Conservation (phyloP, 441 rosid genomes). For the Syzygium syzygioides region DNA sequence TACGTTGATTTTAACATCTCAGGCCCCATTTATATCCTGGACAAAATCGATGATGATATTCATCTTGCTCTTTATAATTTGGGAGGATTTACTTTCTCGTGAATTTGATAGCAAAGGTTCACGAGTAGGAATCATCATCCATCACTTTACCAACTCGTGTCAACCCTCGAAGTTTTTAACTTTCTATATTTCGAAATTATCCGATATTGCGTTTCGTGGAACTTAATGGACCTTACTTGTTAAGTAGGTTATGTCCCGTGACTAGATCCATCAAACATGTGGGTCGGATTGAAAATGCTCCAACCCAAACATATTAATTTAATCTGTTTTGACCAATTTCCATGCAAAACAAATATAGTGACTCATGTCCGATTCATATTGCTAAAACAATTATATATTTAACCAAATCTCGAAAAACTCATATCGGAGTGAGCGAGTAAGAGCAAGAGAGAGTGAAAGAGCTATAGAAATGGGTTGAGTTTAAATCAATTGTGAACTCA, state of each 20-base stretch:
- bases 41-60: background rate
- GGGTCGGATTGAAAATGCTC: too few species aligned
- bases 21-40: background rate
- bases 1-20: background rate
- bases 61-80: background rate
- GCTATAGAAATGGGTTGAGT: too few species aligned
- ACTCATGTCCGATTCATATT: too few species aligned
- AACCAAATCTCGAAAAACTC: too few species aligned
- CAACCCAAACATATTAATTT: too few species aligned
- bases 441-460: too few species aligned
- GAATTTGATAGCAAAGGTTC: background rate
- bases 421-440: too few species aligned
- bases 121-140: background rate
- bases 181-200: background rate
- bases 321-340: too few species aligned
- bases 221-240: background rate
- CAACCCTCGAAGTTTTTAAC: background rate
- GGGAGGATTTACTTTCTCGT: background rate
- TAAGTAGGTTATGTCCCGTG: background rate
- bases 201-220: fast-evolving
- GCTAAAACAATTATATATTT: too few species aligned
- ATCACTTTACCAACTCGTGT: background rate
- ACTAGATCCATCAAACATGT: too few species aligned
- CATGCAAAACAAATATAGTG: too few species aligned
- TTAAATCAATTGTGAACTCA: too few species aligned